Conservation (phyloP, 2,329 filamentous ascomycete species). For the Fusarium brevicatenulatum region DNA sequence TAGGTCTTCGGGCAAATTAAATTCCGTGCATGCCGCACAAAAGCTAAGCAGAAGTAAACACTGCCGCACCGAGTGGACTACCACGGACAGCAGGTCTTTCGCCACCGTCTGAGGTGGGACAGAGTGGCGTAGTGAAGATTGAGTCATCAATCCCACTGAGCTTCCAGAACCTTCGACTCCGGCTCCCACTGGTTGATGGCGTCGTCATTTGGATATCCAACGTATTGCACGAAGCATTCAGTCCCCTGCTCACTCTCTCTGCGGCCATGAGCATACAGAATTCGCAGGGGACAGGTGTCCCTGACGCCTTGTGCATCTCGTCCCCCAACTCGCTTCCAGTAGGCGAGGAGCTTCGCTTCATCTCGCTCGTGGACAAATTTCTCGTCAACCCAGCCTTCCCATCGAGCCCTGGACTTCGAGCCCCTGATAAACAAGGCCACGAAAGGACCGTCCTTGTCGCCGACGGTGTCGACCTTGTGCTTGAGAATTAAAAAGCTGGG, state of each 20-base stretch:
- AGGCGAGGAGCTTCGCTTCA: background rate
- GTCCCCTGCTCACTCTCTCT: background rate
- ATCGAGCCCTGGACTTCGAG: background rate
- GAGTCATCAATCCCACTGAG: background rate
- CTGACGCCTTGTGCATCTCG: background rate
- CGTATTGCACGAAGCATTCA: background rate
- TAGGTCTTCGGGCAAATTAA: too few species aligned
- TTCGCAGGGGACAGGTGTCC: background rate
- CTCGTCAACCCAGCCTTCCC: background rate
- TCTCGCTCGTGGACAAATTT: background rate
- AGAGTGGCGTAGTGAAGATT: too few species aligned
- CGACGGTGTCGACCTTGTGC: background rate
- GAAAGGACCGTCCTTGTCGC: background rate
- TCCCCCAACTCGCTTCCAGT: background rate
- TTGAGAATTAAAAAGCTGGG: background rate
- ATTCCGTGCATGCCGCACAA: too few species aligned
- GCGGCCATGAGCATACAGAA: background rate
- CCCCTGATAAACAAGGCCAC: background rate
- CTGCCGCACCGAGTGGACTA: too few species aligned
- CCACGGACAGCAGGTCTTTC: too few species aligned
- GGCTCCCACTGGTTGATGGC: background rate
- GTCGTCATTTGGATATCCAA: background rate
- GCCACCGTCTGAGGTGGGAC: too few species aligned
- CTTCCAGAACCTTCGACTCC: background rate
- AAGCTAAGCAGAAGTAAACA: too few species aligned